These are phyloP conservation scores for Fusarium subtropicale DNA, from an alignment of 2,329 filamentous ascomycete species.

Conservation along the genomic window DNA sequence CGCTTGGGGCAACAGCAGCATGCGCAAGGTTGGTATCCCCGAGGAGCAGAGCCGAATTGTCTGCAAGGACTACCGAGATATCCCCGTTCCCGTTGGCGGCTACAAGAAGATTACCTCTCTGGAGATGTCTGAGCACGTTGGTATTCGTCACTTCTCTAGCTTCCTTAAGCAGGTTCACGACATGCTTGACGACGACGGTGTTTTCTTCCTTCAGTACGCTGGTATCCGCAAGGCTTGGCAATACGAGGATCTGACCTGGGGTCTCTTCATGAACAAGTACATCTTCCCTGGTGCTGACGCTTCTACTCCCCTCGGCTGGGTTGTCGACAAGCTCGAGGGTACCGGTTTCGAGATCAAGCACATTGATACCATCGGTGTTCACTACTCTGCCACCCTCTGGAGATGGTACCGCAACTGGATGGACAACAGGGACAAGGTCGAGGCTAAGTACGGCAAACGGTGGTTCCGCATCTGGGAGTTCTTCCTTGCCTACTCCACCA, in stretches of 20 bases:
- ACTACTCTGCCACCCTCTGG: conserved; percentile 97
- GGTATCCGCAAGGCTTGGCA: conserved; percentile 96
- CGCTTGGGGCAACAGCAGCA: conserved; percentile 92
- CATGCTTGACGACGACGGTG: conserved; percentile 96
- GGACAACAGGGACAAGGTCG: conserved; percentile 90
- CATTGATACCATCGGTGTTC: conserved; percentile 93
- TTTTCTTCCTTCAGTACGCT: conserved; percentile 95
- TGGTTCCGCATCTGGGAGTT: conserved; percentile 99
- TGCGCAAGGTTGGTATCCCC: conserved; percentile 82
- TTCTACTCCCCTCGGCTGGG: conserved; percentile 90
- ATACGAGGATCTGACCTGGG: conserved; percentile 98
- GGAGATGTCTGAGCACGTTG: conserved; percentile 99
- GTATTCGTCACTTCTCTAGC: conserved; percentile 83
- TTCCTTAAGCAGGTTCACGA: conserved; percentile 91
- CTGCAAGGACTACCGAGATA: conserved; percentile 98
- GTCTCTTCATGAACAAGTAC: conserved; percentile 99
- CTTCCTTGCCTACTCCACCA: conserved; percentile 89
- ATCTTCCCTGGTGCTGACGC: conserved; percentile 97
- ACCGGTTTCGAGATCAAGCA: conserved; percentile 81
- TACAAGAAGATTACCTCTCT: conserved; percentile 98
- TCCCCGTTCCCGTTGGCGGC: conserved; percentile 73
- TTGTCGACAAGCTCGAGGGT: conserved; percentile 85
- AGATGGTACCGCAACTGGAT: conserved; percentile 99
- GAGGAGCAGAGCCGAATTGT: conserved; percentile 92
- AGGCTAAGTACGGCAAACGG: conserved; percentile 92